These are phyloP conservation scores for Pythium insidiosum DNA, from an alignment of 352 stramenopile genomes.

Conservation along the genomic window DNA sequence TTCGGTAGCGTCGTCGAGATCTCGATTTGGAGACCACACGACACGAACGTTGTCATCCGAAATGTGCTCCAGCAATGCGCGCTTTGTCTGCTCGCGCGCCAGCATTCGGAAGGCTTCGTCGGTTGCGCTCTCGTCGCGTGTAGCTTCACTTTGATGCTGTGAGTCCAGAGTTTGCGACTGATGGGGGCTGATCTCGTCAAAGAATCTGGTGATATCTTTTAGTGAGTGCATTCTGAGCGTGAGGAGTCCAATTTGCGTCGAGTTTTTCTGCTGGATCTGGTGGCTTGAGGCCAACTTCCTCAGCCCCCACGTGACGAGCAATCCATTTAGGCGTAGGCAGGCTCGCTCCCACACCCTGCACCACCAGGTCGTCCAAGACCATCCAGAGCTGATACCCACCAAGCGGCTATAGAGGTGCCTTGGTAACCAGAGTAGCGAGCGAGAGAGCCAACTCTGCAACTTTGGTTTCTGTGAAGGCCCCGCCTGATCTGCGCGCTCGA, in stretches of 20 bases:
- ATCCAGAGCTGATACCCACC: no score
- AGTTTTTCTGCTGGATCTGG: no score
- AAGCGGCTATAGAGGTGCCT: no score
- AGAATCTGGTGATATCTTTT: neutral
- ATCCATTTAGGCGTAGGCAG: no score
- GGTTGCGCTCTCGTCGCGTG: conserved; percentile 8
- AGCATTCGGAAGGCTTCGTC: conserved; percentile 53
- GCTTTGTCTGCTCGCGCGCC: conserved; percentile 48
- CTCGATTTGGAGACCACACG: conserved; percentile 57
- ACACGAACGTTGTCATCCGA: conserved; percentile 26
- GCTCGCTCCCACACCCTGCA: no score
- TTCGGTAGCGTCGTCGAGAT: conserved; percentile 9
- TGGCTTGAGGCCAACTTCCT: no score
- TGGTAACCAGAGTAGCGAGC: no score
- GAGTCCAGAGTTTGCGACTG: neutral
- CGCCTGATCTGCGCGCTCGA: no score
- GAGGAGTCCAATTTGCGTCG: neutral
- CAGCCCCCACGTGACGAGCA: no score
- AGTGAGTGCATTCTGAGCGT: neutral
- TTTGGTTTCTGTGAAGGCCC: neutral
- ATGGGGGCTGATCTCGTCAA: neutral
- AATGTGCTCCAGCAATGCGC: conserved; percentile 34
- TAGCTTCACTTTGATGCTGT: neutral
- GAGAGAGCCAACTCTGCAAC: neutral
- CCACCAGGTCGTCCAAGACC: no score